Evolutionary conservation across 371 early-diverging fungal genomes (phyloP).

Genomic region (Catenaria anguillulae): DNA sequence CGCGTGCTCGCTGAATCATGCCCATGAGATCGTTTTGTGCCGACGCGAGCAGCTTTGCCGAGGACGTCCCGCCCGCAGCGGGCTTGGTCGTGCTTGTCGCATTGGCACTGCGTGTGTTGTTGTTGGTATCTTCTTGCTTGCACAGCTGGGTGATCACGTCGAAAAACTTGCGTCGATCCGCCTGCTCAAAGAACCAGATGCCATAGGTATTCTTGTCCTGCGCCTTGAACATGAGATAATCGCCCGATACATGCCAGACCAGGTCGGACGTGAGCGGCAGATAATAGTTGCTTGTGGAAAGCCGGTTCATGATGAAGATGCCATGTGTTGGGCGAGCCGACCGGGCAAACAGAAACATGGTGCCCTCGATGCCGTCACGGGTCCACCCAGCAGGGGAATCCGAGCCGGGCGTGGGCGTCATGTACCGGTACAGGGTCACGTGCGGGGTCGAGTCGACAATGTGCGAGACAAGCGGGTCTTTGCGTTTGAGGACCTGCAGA

Average conservation of each 20-base stretch:
- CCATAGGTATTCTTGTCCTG: neutral
- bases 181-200: conserved; percentile 4
- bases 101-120: too few species aligned
- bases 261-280: neutral
- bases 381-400: neutral
- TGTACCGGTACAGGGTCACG: neutral
- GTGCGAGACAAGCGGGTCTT: neutral
- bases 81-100: too few species aligned
- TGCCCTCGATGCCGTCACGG: neutral
- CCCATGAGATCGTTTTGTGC: neutral
- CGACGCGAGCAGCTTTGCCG: neutral
- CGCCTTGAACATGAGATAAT: neutral
- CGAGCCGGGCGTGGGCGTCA: neutral
- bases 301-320: conserved; percentile 4
- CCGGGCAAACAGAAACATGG: conserved; percentile 1
- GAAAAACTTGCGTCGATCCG: too few species aligned
- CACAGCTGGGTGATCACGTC: too few species aligned
- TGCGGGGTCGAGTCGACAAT: conserved; percentile 6
- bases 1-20: neutral
- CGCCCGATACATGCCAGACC: neutral
- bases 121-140: neutral
- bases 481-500: neutral
- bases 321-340: neutral
- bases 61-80: too few species aligned
- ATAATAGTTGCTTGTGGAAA: neutral